Percentiles rank a stretch among this genome's conserved stretches.
These are phyloP conservation scores for Coemansia sp. DNA, from an alignment of 192 early-diverging fungal genomes.

Conservation along the genomic window DNA sequence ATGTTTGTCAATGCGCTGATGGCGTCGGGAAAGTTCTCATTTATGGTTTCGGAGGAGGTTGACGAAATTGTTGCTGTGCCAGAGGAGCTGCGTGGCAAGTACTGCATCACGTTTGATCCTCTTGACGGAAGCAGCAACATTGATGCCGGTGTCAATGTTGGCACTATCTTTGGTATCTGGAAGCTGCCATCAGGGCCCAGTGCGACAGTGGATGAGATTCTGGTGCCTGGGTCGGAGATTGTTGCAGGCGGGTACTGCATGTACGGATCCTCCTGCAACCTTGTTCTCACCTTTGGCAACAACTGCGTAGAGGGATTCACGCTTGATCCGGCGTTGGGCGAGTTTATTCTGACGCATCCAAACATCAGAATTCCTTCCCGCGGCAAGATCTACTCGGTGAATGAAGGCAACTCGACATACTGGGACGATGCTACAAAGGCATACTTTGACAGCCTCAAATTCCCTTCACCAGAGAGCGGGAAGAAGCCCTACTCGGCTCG, in stretches of 20 bases:
- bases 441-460: conserved; percentile 91
- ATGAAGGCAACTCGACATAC: conserved; percentile 94
- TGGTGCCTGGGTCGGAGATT: conserved; percentile 89
- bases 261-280: conserved; percentile 88
- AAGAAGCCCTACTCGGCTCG: conserved; percentile 88
- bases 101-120: conserved; percentile 97
- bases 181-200: conserved; percentile 60
- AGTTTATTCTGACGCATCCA: conserved; percentile 98
- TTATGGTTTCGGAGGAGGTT: conserved; percentile 96
- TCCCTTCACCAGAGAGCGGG: conserved; percentile 66
- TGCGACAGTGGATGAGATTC: conserved; percentile 71
- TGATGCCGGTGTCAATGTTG: conserved; percentile 97
- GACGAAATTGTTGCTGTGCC: conserved; percentile 91
- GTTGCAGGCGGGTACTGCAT: conserved; percentile 96
- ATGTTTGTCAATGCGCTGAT: conserved; percentile 95
- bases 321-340: conserved; percentile 93
- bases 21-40: conserved; percentile 83
- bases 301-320: conserved; percentile 92
- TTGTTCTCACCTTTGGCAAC: conserved; percentile 76
- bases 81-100: conserved; percentile 76
- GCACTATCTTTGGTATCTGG: conserved; percentile 99
- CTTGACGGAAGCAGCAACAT: conserved; percentile 98
- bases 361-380: conserved; percentile 71
- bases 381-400: conserved; percentile 98
- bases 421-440: conserved; percentile 84